Evolutionary conservation across 352 stramenopile species (phyloP).

Genomic region (Pythium aquatile): DNA sequence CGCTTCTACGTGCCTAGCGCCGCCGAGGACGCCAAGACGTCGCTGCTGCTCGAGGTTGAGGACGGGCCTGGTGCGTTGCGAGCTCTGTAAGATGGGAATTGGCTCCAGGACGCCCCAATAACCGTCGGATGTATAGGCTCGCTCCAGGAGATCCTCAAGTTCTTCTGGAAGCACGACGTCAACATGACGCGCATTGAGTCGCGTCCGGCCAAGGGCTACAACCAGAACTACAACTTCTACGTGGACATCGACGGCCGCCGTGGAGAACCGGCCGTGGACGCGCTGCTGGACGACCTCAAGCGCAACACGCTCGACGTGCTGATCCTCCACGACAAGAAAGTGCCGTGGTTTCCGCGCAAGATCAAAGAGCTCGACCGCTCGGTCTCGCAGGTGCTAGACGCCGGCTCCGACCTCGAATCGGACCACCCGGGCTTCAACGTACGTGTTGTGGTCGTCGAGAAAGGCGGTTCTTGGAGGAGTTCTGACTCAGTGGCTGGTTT

Average conservation of each 20-base stretch:
- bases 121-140: conserved; percentile 45
- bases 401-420: conserved; percentile 90
- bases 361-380: conserved; percentile 79
- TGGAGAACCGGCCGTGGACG: conserved; percentile 76
- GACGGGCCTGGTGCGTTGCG: conserved; percentile 43
- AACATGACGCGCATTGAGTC: conserved; percentile 97
- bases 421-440: conserved; percentile 96
- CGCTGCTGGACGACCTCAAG: conserved; percentile 85
- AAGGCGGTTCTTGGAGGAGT: background rate
- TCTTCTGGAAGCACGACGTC: conserved; percentile 97
- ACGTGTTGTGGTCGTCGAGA: conserved; percentile 13
- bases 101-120: background rate
- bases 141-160: conserved; percentile 94
- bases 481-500: background rate
- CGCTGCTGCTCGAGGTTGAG: conserved; percentile 71
- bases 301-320: conserved; percentile 88
- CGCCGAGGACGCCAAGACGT: conserved; percentile 66
- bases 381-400: conserved; percentile 88
- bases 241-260: conserved; percentile 90
- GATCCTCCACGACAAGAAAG: conserved; percentile 94
- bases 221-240: conserved; percentile 91
- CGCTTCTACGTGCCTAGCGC: conserved; percentile 28
- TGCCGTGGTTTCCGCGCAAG: conserved; percentile 86
- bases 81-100: background rate
- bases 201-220: conserved; percentile 82